phyloP scores from a whole-genome alignment of 768 basidiomycete species.

The Cyathus striatus region DNA sequence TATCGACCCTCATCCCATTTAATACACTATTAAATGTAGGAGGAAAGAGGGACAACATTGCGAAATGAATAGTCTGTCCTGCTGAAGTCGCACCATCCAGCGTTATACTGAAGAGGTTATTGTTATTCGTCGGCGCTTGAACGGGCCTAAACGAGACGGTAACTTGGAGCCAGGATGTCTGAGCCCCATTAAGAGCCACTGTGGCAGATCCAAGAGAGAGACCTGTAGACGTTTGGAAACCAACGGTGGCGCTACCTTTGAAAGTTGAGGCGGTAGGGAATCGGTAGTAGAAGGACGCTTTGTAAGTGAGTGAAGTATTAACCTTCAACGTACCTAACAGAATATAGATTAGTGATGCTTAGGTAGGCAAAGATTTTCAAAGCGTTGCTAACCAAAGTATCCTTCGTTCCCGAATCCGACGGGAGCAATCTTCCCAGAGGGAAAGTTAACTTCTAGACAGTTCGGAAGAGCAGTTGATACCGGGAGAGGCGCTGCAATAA shows the following conservation, averaged over 20 bases:
- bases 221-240: slow-evolving; percentile 36
- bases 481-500: slow-evolving; percentile 40
- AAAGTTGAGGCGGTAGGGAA: slow-evolving; percentile 38
- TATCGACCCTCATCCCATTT: slow-evolving; percentile 56
- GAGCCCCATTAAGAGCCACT: slow-evolving; percentile 28
- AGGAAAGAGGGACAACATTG: slow-evolving; percentile 60
- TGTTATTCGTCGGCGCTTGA: slow-evolving; percentile 27
- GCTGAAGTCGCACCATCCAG: slow-evolving; percentile 32
- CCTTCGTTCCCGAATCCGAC: slow-evolving; percentile 54
- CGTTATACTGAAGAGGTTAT: slow-evolving; percentile 46
- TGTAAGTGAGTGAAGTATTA: slow-evolving; percentile 42
- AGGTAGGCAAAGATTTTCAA: background rate
- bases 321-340: slow-evolving; percentile 56
- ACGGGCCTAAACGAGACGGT: slow-evolving; percentile 33
- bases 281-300: slow-evolving; percentile 50
- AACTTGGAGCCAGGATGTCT: slow-evolving; percentile 45
- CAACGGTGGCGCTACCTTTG: slow-evolving; percentile 32
- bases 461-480: slow-evolving; percentile 56
- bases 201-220: slow-evolving; percentile 31
- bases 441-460: slow-evolving; percentile 42
- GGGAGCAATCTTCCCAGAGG: slow-evolving; percentile 27
- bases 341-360: background rate
- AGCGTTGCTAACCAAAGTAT: slow-evolving; percentile 36
- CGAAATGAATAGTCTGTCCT: slow-evolving; percentile 46
- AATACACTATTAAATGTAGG: slow-evolving; percentile 54